A percentile compares a stretch with the other conserved stretches of the same genome.
These are phyloP conservation scores for Gossypium herbaceum DNA, from an alignment of 345 rosid genomes.

Conservation along the genomic window DNA sequence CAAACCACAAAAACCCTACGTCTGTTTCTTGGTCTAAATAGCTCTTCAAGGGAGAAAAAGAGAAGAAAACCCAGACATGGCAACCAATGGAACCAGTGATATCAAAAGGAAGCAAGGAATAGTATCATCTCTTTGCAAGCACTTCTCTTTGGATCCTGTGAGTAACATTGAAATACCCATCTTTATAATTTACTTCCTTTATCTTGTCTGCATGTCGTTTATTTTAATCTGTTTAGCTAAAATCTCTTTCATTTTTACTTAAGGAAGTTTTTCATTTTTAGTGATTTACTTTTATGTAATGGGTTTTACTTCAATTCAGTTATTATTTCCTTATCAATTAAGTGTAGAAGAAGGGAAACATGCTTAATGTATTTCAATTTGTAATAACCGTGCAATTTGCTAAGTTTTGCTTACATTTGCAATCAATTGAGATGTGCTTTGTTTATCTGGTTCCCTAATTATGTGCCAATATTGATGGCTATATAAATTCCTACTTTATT, in stretches of 20 bases:
- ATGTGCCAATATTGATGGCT: neutral
- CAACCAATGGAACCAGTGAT: slow-evolving; percentile 18
- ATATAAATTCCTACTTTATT: slow-evolving; percentile 9
- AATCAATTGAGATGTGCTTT: neutral
- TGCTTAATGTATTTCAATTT: neutral
- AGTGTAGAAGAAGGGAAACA: neutral
- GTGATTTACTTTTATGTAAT: neutral
- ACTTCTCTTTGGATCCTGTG: slow-evolving; percentile 53
- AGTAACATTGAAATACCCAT: slow-evolving; percentile 16
- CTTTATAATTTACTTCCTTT: neutral
- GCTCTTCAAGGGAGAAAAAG: neutral
- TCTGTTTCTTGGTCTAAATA: neutral
- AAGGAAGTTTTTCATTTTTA: neutral
- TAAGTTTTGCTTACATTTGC: neutral
- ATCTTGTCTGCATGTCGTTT: neutral
- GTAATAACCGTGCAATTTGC: neutral
- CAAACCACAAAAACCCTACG: slow-evolving; percentile 2
- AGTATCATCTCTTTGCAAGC: slow-evolving; percentile 51
- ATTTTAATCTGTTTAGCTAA: neutral
- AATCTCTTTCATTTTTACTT: neutral
- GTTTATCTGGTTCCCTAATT: neutral
- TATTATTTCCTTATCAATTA: neutral
- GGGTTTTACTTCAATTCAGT: slow-evolving; percentile 14
- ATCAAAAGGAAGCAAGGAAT: slow-evolving; percentile 40
- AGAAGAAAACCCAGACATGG: slow-evolving; percentile 12